Evolutionary conservation across 306 rosid species (phyloP), one percentile per base, ranked within the genome.

Genomic region (Lagenaria siceraria): DNA sequence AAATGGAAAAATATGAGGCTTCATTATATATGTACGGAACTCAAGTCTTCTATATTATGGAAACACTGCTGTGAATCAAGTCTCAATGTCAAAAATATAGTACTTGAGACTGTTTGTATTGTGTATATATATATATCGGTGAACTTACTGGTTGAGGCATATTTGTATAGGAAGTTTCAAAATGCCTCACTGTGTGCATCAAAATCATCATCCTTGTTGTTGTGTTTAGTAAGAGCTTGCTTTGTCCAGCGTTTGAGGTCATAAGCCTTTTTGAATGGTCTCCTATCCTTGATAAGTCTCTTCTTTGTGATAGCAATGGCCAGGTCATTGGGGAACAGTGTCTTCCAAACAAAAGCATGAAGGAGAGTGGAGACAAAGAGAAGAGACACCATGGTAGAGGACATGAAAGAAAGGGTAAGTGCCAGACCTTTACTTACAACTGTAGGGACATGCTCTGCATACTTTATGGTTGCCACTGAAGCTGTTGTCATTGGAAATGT

Each of bases 401-500:
- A 93, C 90, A 88, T 76, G 68, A 93, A 86, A 12, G 97, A 87
- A 55, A 93, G 95, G 40, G 80, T 80, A 25, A 89, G 83, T 12
- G 93, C 97, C 8, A 93, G 88, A 38, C 89, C 87, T 84, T 85
- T 89, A 86, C 89, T 90, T 81, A 83, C 70, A 77, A 88, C 61
- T 40, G 87, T 79, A 35, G 98, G 98, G 4, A 89, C 96, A 2
- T 86, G 80, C 79, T 91, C 98, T 82, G 97, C 97, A 58, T 89
- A 88, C 78, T 84, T 89, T 81, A 91, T 90, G 42, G 97, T 86
- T 15, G 93, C 97, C 78, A 91, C 92, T 17, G 93, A 82, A 11
- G 87, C 88, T 3, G 98, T 93, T 59, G 98, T 91, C 97, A 87
- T 91, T 2, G 93, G 96, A 72, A 91, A 91, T 33, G 97, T 89